Base-by-base conservation (phyloP, 2,329 filamentous ascomycete species). In the Fusarium setosum region DNA sequence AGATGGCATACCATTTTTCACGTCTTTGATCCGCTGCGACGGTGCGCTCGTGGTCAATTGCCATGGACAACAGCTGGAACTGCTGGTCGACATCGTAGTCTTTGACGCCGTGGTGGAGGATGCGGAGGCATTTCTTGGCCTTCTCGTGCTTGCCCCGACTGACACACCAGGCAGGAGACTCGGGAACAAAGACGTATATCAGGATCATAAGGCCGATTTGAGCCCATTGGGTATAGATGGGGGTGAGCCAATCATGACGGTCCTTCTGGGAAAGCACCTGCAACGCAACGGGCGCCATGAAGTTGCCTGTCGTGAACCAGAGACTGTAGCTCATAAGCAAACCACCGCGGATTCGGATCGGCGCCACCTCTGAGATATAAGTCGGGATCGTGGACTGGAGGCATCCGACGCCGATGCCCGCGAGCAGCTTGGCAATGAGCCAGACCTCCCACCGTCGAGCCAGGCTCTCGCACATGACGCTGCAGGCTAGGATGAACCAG, bases 171-270 rank as follows among this genome's bases (percentile, higher is more conserved):
- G 77, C 79, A 0, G 81, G 80, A 1, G 78, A 78, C 50, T 80
- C 78, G 2, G 77, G 79, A 5, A 82, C 64, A 13, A 77, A 53
- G 6, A 77, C 11, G 40, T 80, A 81, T 18, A 82, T 78, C 6
- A 78, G 50, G 0, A 73, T 50, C 72, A 81, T 81, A 7, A 76
- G 26, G 1, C 79, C 81, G 12, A 83, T 72, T 71, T 81, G 80
- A 1, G 76, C 76, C 81, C 81, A 83, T 71, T 83, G 63, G 0
- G 80, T 81, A 52, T 81, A 81, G 24, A 83, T 79, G 3, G 81
- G 75, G 5, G 74, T 75, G 7, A 74, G 71, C 57, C 75, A 82
- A 42, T 81, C 67, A 18, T 73, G 67, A 0, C 77, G 76, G 24
- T 77, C 65, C 0, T 50, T 51, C 9, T 65, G 54, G 37, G 74